These are phyloP conservation scores for Aspergillus hortae DNA, from an alignment of 2,329 filamentous ascomycete genomes.

Conservation along the genomic window DNA sequence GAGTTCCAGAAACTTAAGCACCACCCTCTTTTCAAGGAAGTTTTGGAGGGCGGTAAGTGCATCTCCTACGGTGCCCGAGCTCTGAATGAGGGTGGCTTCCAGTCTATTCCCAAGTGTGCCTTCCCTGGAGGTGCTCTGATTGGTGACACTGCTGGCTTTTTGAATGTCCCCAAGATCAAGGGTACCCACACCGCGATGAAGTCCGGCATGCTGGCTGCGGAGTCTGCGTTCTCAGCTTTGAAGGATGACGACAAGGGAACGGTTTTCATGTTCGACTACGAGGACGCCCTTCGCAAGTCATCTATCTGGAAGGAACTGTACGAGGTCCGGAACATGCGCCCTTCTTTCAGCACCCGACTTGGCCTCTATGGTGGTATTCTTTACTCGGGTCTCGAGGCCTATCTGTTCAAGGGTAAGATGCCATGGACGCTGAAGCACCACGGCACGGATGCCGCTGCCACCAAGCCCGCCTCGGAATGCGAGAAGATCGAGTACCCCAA, in stretches of 20 bases:
- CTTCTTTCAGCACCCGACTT: constrained; percentile 83
- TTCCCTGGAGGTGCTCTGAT: constrained; percentile 95
- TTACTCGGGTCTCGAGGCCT: constrained; percentile 92
- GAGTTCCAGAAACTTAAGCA: constrained; percentile 99
- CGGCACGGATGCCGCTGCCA: constrained; percentile 70
- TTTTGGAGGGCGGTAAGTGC: constrained; percentile 94
- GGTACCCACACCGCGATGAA: constrained; percentile 98
- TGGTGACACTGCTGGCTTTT: constrained; percentile 91
- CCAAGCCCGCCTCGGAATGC: constrained; percentile 73
- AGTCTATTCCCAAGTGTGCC: constrained; percentile 94
- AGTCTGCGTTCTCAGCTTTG: constrained; percentile 80
- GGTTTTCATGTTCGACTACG: constrained; percentile 92
- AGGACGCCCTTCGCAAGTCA: constrained; percentile 79
- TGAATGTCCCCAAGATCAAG: constrained; percentile 98
- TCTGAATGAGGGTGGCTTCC: constrained; percentile 90
- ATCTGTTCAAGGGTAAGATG: constrained; percentile 73
- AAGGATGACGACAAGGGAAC: constrained; percentile 57
- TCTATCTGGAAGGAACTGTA: constrained; percentile 91
- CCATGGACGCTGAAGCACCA: constrained; percentile 94
- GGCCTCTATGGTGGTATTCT: constrained; percentile 85
- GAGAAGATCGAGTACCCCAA: constrained; percentile 94
- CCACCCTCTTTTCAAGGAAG: constrained; percentile 81
- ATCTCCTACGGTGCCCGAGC: constrained; percentile 93
- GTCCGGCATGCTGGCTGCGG: constrained; percentile 91
- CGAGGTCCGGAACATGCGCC: constrained; percentile 95